Evolutionary conservation across 1,139 yeast genomes (phyloP).

Genomic region (Blastobotrys capitulatus): DNA sequence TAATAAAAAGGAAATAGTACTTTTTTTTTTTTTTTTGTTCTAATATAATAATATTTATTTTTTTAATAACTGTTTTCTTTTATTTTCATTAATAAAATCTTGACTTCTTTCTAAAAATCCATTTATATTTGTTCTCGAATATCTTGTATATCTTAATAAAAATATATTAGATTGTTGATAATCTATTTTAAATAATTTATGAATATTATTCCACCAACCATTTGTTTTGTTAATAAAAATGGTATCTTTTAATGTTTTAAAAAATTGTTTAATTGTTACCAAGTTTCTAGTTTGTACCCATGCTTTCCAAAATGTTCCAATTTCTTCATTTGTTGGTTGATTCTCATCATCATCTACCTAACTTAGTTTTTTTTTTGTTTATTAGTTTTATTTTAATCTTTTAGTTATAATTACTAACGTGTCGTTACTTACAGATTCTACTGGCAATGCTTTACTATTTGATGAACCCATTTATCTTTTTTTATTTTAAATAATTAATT

Average conservation of each 20-base stretch:
- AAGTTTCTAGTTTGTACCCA: not conserved
- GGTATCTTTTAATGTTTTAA: not conserved
- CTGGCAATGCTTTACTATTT: no score
- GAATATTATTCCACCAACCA: no score
- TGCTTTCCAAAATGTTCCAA: not conserved
- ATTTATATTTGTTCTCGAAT: not conserved
- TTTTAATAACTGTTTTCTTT: no score
- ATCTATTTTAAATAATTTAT: no score
- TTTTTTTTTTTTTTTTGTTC: slow-evolving; percentile 1
- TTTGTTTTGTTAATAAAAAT: not conserved
- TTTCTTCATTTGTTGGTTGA: not conserved
- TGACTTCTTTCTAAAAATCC: not conserved
- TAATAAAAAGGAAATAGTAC: not conserved
- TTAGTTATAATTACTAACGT: no score
- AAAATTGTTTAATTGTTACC: not conserved
- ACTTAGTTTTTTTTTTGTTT: no score
- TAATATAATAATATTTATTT: not conserved
- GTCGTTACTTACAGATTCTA: no score
- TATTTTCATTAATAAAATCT: not conserved
- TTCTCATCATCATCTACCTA: no score
- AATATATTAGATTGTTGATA: no score
- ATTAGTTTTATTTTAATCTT: no score
- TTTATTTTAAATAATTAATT: no score
- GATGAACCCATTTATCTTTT: no score
- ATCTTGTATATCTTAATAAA: not conserved